A percentile compares a stretch with the other conserved stretches of the same genome.
Conservation (phyloP, 495 filamentous ascomycete genomes). For the Xylaria nigripes region DNA sequence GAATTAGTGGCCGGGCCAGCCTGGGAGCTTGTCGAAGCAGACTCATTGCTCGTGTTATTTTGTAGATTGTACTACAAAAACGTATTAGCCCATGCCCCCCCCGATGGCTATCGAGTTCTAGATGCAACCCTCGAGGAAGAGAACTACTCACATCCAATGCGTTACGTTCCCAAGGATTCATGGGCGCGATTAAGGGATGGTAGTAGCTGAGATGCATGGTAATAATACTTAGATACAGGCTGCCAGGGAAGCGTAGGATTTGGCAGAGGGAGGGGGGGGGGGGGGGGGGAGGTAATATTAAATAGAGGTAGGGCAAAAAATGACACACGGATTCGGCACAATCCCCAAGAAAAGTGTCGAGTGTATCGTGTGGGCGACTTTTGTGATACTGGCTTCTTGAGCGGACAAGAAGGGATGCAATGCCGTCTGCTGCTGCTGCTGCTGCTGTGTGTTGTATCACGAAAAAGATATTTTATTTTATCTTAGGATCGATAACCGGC, state of each 20-base stretch:
- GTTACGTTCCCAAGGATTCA: conserved; percentile 27
- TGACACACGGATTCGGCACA: neutral
- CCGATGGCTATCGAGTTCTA: no score
- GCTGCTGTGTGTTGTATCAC: neutral
- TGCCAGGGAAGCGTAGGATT: no score
- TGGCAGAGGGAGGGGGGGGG: neutral
- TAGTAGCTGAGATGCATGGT: neutral
- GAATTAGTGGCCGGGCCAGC: conserved; percentile 22
- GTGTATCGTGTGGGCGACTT: neutral
- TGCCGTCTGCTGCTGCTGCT: no score
- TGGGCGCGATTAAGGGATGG: conserved; percentile 4
- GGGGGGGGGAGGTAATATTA: neutral
- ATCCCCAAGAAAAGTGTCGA: neutral
- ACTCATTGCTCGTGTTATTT: neutral
- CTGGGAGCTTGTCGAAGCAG: neutral
- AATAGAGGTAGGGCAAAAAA: neutral
- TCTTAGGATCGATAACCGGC: no score
- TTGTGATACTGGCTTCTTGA: neutral
- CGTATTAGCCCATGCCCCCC: neutral
- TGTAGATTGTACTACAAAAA: conserved; percentile 1
- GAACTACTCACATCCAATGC: conserved; percentile 20
- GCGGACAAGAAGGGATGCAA: neutral
- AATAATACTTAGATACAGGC: neutral
- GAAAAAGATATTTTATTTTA: neutral
- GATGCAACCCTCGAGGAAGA: neutral